Evolutionary conservation across 1,139 yeast genomes (phyloP).

Genomic region (Yamadazyma spencermartinsiae): DNA sequence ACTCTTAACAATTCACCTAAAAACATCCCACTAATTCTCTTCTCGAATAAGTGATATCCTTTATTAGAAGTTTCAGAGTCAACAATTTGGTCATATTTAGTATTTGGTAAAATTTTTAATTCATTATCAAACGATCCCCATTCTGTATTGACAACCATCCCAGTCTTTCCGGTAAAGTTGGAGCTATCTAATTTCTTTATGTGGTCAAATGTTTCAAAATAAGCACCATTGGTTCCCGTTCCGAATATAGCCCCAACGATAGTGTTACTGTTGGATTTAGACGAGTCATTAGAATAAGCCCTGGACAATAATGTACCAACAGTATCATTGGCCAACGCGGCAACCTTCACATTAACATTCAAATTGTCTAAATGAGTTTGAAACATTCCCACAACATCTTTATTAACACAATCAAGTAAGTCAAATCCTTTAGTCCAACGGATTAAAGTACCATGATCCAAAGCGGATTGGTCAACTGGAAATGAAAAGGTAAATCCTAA

Average conservation of each 20-base stretch:
- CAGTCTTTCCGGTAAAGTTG: constrained; percentile 47
- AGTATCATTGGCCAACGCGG: constrained; percentile 92
- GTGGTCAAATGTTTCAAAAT: constrained; percentile 68
- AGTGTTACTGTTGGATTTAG: constrained; percentile 65
- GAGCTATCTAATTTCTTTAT: constrained; percentile 62
- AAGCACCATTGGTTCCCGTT: constrained; percentile 96
- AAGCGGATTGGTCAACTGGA: constrained; percentile 83
- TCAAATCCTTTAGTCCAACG: constrained; percentile 97
- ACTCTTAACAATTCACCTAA: constrained; percentile 86
- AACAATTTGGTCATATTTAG: constrained; percentile 69
- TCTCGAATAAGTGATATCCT: constrained; percentile 88
- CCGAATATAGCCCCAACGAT: constrained; percentile 90
- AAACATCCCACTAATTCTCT: constrained; percentile 92
- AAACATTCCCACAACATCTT: constrained; percentile 72
- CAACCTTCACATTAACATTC: constrained; percentile 67
- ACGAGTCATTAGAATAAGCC: constrained; percentile 66
- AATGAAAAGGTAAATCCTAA: constrained; percentile 92
- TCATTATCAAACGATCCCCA: constrained; percentile 97
- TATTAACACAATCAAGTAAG: constrained; percentile 78
- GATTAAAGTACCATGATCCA: constrained; percentile 73
- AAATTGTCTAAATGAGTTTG: constrained; percentile 66
- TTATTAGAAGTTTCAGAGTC: constrained; percentile 78
- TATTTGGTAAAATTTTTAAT: constrained; percentile 67
- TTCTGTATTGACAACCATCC: constrained; percentile 92
- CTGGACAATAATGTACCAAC: constrained; percentile 90